Evolutionary conservation across 129 eudicot species (phyloP).

Genomic region (Solidago caesia): DNA sequence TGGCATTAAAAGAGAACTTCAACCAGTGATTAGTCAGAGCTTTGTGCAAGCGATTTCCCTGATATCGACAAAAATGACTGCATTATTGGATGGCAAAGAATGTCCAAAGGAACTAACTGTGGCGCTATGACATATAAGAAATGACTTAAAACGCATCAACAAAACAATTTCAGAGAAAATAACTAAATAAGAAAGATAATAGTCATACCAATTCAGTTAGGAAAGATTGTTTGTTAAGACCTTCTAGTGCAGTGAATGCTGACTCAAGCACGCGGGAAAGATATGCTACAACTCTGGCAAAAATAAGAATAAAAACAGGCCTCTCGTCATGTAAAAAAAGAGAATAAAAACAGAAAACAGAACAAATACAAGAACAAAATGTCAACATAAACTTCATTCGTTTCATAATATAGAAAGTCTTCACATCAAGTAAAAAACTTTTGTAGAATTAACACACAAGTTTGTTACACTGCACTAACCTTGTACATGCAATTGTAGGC

Average conservation of each 20-base stretch:
- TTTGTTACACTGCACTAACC: conserved; percentile 38
- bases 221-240: conserved; percentile 88
- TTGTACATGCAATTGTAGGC: conserved; percentile 87
- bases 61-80: conserved; percentile 10
- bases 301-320: not conserved
- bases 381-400: not conserved
- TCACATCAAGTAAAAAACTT: not conserved
- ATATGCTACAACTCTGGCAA: conserved; percentile 77
- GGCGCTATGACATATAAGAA: not conserved
- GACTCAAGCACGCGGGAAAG: conserved; percentile 94
- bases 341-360: conserved; percentile 3
- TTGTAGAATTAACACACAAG: not conserved
- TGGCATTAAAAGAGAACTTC: conserved; percentile 83
- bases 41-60: conserved; percentile 94
- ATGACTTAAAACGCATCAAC: conserved; percentile 4
- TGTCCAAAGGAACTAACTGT: not conserved
- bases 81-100: not conserved
- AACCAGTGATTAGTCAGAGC: conserved; percentile 73
- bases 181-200: not conserved
- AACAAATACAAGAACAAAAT: not conserved
- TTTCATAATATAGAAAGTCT: no score
- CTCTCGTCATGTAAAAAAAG: not conserved
- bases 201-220: conserved; percentile 74
- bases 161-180: not conserved
- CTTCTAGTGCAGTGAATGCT: conserved; percentile 88